Percentiles rank a stretch among this genome's conserved stretches.
Conservation (phyloP, 805 yeast genomes). For the Yamadazyma sp. region DNA sequence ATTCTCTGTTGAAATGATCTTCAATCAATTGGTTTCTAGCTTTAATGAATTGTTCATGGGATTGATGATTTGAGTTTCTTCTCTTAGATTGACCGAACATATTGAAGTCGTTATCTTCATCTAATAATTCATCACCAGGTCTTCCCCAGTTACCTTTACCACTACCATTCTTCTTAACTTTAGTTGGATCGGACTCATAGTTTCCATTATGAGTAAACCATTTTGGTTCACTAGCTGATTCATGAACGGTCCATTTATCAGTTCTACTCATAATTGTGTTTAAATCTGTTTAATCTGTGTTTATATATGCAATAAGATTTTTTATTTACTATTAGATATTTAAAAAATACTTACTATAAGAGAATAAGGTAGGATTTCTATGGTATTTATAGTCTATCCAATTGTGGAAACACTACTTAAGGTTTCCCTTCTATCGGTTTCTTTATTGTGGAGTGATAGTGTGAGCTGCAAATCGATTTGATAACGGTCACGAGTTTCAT, state of each 20-base stretch:
- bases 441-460: constrained; percentile 8
- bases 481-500: too few species aligned
- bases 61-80: constrained; percentile 40
- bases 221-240: constrained; percentile 55
- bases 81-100: constrained; percentile 25
- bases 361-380: background rate
- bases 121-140: constrained; percentile 71
- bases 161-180: constrained; percentile 78
- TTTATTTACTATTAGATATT: too few species aligned
- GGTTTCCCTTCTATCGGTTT: constrained; percentile 1
- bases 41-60: constrained; percentile 27
- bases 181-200: constrained; percentile 65
- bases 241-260: constrained; percentile 35
- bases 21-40: constrained; percentile 9
- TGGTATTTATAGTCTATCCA: constrained; percentile 3
- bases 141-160: constrained; percentile 90
- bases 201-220: constrained; percentile 80
- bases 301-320: too few species aligned
- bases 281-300: too few species aligned
- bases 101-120: constrained; percentile 44
- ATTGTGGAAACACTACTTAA: too few species aligned
- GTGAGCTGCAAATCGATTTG: too few species aligned
- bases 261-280: constrained; percentile 2
- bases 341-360: too few species aligned
- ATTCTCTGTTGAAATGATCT: constrained; percentile 2